Percentiles rank a stretch among this genome's conserved stretches.
These are phyloP conservation scores for Tagetes erecta DNA, from an alignment of 129 eudicot genomes.

Conservation along the genomic window DNA sequence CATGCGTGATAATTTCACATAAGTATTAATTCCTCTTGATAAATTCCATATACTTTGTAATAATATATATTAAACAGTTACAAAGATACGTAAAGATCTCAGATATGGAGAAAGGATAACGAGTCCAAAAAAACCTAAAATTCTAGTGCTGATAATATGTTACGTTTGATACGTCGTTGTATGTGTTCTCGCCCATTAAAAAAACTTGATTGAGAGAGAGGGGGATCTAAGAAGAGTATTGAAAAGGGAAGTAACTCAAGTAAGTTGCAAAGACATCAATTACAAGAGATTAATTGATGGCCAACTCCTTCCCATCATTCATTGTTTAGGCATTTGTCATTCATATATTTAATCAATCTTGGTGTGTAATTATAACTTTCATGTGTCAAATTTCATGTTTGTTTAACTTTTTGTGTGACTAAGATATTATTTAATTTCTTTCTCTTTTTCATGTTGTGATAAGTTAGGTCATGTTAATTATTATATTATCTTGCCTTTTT, in stretches of 20 bases:
- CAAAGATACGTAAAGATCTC: too few species aligned
- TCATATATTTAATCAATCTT: slow-evolving; percentile 45
- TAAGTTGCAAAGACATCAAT: slow-evolving; percentile 54
- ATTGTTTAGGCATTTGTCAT: slow-evolving; percentile 54
- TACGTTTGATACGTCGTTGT: too few species aligned
- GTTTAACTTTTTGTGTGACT: slow-evolving; percentile 25
- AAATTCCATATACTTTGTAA: too few species aligned
- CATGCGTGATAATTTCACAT: too few species aligned
- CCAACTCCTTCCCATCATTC: slow-evolving; percentile 53
- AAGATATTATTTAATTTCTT: not conserved
- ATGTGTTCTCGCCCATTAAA: slow-evolving; percentile 21
- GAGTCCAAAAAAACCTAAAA: too few species aligned
- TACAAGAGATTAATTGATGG: slow-evolving; percentile 44
- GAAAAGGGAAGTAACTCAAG: slow-evolving; percentile 54
- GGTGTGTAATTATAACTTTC: slow-evolving; percentile 41
- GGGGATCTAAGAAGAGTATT: slow-evolving; percentile 41
- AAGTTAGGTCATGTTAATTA: slow-evolving; percentile 13
- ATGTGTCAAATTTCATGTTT: slow-evolving; percentile 29
- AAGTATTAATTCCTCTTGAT: too few species aligned
- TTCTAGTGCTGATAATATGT: too few species aligned
- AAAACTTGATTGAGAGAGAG: slow-evolving; percentile 27
- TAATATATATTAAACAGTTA: too few species aligned
- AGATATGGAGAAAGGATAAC: too few species aligned
- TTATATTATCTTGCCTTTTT: slow-evolving; percentile 13
- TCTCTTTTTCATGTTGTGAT: slow-evolving; percentile 2